phyloP scores from a whole-genome alignment of 129 eudicot species.

The Ambrosia artemisiifolia region DNA sequence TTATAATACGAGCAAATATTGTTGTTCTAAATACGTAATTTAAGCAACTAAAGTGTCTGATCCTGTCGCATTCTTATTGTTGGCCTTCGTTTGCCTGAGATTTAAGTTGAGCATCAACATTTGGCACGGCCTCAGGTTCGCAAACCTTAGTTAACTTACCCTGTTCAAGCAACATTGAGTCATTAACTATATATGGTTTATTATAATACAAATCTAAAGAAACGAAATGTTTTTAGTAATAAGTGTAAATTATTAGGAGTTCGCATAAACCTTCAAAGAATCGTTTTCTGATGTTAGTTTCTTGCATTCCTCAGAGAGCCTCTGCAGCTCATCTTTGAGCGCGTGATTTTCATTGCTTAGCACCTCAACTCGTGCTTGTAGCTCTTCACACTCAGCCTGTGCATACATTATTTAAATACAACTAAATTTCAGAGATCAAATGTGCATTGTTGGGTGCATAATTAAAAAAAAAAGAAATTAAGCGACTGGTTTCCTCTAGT shows the following conservation, averaged over 20 bases:
- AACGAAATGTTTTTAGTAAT: not conserved
- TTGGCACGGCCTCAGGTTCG: conserved; percentile 54
- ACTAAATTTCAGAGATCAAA: not conserved
- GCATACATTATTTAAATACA: not conserved
- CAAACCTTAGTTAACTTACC: conserved; percentile 54
- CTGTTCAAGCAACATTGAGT: conserved; percentile 34
- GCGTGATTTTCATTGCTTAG: conserved; percentile 53
- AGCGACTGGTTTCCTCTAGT: too few relatives aligned
- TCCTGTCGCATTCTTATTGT: not conserved
- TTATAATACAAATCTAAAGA: not conserved
- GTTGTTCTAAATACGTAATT: not conserved
- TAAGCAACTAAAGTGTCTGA: not conserved
- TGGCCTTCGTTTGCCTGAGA: conserved; percentile 41
- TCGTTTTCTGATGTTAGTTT: conserved; percentile 68
- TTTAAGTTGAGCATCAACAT: conserved; percentile 45
- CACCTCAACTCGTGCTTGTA: conserved; percentile 67
- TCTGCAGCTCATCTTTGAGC: conserved; percentile 65
- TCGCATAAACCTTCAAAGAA: conserved; percentile 53
- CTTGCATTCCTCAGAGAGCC: conserved; percentile 71
- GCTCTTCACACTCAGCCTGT: conserved; percentile 94
- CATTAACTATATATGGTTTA: not conserved
- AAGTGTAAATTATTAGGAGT: not conserved
- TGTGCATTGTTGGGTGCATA: not conserved
- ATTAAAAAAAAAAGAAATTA: too few relatives aligned
- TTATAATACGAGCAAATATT: not conserved